phyloP scores from a whole-genome alignment of 2,329 filamentous ascomycete species.

The Apiospora aurea region DNA sequence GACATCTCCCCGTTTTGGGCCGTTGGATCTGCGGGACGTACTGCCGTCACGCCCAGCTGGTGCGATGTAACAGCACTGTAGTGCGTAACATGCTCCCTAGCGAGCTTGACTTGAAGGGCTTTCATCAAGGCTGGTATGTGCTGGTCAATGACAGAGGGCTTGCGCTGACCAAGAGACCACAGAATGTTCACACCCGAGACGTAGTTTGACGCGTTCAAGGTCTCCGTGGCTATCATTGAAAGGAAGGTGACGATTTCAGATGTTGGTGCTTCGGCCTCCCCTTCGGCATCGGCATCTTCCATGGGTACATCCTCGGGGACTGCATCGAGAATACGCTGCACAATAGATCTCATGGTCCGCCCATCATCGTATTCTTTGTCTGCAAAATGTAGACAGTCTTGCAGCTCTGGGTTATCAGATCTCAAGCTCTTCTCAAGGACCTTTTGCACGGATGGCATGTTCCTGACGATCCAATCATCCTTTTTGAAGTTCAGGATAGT shows the following conservation, averaged over 20 bases:
- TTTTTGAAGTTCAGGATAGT: constrained; percentile 88
- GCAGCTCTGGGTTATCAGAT: constrained; percentile 89
- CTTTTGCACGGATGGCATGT: constrained; percentile 80
- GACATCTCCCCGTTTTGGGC: constrained; percentile 66
- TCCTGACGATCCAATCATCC: constrained; percentile 88
- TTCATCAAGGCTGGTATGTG: constrained; percentile 93
- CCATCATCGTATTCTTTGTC: constrained; percentile 75
- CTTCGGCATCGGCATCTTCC: constrained; percentile 82
- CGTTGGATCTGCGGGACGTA: constrained; percentile 60
- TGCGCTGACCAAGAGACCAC: constrained; percentile 88
- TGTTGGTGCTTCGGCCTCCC: constrained; percentile 79
- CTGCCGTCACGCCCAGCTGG: constrained; percentile 48
- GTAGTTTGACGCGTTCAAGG: constrained; percentile 80
- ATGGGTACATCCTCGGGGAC: constrained; percentile 81
- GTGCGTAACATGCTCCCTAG: constrained; percentile 88
- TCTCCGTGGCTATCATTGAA: constrained; percentile 86
- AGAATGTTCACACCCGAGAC: constrained; percentile 90
- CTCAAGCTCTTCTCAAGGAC: constrained; percentile 88
- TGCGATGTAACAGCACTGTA: constrained; percentile 67
- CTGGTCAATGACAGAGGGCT: constrained; percentile 85
- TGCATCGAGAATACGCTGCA: constrained; percentile 86
- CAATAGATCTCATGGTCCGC: constrained; percentile 74
- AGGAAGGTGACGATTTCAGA: constrained; percentile 89
- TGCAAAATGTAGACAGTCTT: constrained; percentile 84
- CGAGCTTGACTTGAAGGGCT: constrained; percentile 88